Base-by-base conservation (phyloP, 768 basidiomycete species). In the Sporobolomyces roseus region DNA sequence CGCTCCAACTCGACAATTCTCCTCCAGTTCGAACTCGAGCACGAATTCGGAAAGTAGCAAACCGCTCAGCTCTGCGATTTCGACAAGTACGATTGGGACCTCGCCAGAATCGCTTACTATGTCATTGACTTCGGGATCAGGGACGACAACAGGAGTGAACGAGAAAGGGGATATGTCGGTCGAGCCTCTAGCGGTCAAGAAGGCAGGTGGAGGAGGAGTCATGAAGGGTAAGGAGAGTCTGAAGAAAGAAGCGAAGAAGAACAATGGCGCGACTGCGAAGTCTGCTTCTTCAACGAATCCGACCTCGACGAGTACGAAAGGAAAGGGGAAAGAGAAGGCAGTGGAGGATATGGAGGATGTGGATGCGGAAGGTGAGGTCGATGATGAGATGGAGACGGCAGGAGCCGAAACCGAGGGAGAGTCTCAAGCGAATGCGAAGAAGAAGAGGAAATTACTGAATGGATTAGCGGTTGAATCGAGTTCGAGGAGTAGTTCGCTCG, bases 141-240 rank as follows among this genome's bases (percentile, higher is more conserved):
- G 10, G 17, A 41, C 38, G 17, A 41, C 38, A 41, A 41, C 38
- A 41, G 38, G n/a, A n/a, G n/a, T n/a, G n/a, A n/a, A n/a, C n/a
- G n/a, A n/a, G n/a, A n/a, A n/a, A n/a, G n/a, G n/a, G n/a, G n/a
- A n/a, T n/a, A n/a, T n/a, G n/a, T n/a, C n/a, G n/a, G n/a, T n/a
- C n/a, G n/a, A n/a, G n/a, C n/a, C n/a, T n/a, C n/a, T n/a, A n/a
- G 45, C 14, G 5, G 21, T 38, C 25, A 2, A 19, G 61, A 33
- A 17, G 1, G 61, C 63, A 0, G 71, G 63, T 2, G 55, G 67
- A 14, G 71, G 71, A 1, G 71, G 71, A 3, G 10, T 73, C 17
- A 27, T 73, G 36, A 66, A 73, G 38, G 71, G 71, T 9, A 73
- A 69, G 50, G 61, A 69, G n/a, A 45, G 49, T 38, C 56, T 69